Evolutionary conservation across 2,329 filamentous ascomycete genomes (phyloP), one percentile per base, ranked within the genome.

Genomic region (Monilinia fructicola): DNA sequence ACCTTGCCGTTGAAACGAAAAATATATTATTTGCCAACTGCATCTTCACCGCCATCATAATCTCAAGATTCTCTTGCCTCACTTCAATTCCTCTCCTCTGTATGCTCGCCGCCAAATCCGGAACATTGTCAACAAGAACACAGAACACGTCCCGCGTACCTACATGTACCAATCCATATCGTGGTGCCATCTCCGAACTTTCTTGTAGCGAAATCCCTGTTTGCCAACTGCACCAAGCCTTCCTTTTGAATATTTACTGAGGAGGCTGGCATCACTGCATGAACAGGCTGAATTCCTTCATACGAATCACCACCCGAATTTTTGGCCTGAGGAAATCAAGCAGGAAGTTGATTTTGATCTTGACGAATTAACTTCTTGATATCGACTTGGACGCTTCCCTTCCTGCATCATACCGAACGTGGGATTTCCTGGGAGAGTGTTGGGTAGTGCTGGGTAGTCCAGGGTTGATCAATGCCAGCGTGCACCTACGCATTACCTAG

Each of bases 391-490:
- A 60, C 44, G 21, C 54, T 52, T 52, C 28, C 42, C 28, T 23
- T 50, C 7, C 54, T n/a, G n/a, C n/a, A 46, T 18, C 54, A 54
- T 18, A 35, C 44, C 14, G 50, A 54, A 54, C 48, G 48, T 52
- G 44, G 28, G 4, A 35, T 46, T 58, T 18, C 55, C 23, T 14
- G 26, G 26, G 26, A 44, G 40, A 21, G 11, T 18, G 31, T n/a
- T 42, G 16, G 54, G 54, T 26, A 42, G 54, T 18, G 31, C 35
- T 42, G 16, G 54, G 54, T 26, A 42, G 54, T 58, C 56, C 35
- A n/a, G 46, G 58, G 42, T 28, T 28, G 60, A 63, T 63, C 48
- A 42, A 42, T 63, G 60, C 60, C 60, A 63, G 35, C 48, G 31
- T n/a, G 31, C 48, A 63, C n/a, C 48, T 10, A 64, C 56, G 42